Evolutionary conservation across 2,329 filamentous ascomycete species (phyloP).

Genomic region (Tolypocladium nubicola): DNA sequence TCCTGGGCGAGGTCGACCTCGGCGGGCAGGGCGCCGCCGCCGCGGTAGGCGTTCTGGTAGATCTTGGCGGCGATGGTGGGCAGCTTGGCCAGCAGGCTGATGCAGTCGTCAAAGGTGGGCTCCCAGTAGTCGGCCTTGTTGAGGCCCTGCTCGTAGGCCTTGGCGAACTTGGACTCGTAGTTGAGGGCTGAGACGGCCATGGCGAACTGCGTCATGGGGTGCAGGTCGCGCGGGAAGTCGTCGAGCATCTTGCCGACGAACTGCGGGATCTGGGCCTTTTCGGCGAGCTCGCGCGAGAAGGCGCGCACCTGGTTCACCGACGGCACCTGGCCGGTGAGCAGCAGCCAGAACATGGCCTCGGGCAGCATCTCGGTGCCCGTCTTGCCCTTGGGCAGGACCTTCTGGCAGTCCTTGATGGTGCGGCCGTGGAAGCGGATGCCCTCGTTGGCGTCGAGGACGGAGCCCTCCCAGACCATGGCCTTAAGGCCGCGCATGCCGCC

Average conservation of each 20-base stretch:
- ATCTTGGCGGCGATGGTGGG: conserved; percentile 96
- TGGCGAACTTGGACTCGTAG: conserved; percentile 87
- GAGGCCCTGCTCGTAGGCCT: conserved; percentile 80
- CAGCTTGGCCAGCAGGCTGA: conserved; percentile 88
- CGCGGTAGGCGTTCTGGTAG: conserved; percentile 81
- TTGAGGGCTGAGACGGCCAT: conserved; percentile 94
- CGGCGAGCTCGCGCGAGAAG: conserved; percentile 78
- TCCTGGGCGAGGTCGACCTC: conserved; percentile 77
- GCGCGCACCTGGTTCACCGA: conserved; percentile 69
- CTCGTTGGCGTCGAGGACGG: conserved; percentile 90
- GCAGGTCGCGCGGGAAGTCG: conserved; percentile 77
- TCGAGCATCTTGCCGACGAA: conserved; percentile 86
- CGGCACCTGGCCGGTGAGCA: conserved; percentile 87
- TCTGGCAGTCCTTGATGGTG: conserved; percentile 97
- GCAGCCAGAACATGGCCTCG: conserved; percentile 98
- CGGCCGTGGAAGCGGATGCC: conserved; percentile 96
- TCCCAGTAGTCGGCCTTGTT: conserved; percentile 99
- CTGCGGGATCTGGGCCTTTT: conserved; percentile 70
- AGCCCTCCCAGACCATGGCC: conserved; percentile 98
- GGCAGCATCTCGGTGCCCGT: conserved; percentile 94
- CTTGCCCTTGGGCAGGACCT: conserved; percentile 83
- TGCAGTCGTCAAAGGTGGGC: conserved; percentile 90
- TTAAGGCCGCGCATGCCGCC: conserved; percentile 97
- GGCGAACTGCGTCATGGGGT: conserved; percentile 97
- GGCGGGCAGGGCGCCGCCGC: conserved; percentile 62